Conservation (phyloP, 164 flowering plant species). For the Euptelea pleiosperma region DNA sequence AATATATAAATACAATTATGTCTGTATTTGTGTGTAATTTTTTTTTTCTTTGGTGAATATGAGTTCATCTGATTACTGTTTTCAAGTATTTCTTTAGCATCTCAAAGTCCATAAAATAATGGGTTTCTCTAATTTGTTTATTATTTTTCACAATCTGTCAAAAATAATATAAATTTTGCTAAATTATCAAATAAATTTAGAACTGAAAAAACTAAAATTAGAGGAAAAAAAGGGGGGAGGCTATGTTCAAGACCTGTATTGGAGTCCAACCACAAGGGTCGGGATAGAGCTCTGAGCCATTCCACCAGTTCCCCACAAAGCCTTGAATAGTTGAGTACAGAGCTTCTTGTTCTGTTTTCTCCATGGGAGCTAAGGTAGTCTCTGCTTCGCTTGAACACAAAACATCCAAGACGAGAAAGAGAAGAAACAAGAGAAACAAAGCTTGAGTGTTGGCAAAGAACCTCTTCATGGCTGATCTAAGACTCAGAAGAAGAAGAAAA, state of each 20-base stretch:
- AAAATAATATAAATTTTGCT: neutral
- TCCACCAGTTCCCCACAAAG: slow-evolving; percentile 77
- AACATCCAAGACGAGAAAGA: slow-evolving; percentile 21
- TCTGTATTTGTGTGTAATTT: too few species aligned
- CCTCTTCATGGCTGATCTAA: neutral
- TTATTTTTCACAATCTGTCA: too few species aligned
- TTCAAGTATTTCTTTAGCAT: too few species aligned
- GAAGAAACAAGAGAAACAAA: neutral
- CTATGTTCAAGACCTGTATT: slow-evolving; percentile 45
- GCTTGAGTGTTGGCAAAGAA: too few species aligned
- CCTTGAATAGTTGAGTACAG: slow-evolving; percentile 67
- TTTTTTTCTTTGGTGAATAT: too few species aligned
- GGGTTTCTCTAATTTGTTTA: too few species aligned
- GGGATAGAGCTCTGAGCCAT: slow-evolving; percentile 88
- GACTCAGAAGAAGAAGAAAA: neutral
- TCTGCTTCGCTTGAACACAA: slow-evolving; percentile 33
- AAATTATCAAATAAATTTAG: neutral
- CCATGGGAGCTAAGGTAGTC: slow-evolving; percentile 55
- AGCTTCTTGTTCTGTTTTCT: slow-evolving; percentile 55
- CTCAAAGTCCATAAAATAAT: too few species aligned
- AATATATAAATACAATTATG: too few species aligned
- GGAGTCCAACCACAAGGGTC: slow-evolving; percentile 99
- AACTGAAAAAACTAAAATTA: neutral
- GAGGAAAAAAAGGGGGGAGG: neutral
- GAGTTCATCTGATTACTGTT: too few species aligned